Base-by-base conservation (phyloP, 148 eudicot species). In the Vaccinium corymbosum region DNA sequence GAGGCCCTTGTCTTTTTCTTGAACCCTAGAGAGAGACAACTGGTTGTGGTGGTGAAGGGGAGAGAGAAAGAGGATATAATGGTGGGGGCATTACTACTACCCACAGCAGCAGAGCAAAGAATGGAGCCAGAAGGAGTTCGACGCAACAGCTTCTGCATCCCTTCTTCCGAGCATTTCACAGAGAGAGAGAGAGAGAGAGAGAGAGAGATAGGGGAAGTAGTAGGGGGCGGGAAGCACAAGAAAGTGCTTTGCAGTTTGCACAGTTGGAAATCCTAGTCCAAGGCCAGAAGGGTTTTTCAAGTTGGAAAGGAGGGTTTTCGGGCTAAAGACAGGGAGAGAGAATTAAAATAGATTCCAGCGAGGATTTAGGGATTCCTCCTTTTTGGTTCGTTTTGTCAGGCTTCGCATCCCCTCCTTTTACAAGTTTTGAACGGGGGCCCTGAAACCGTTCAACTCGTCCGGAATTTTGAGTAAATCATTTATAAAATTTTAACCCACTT, bases 61-160 rank as follows among this genome's bases (percentile, higher is more conserved):
- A 85, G 56, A 78, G 85, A 83, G 85, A 81, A 66, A 78, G 84
- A 38, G 76, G 29, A 73, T 62, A 83, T 14, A 74, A 74, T 86
- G 83, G 72, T 74, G 85, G 77, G 2, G 9, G 22, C n/a, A 8
- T n/a, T 22, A 61, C 10, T 27, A 78, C 66, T 19, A 82, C 22
- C 42, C 57, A 79, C 79, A 2, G 42, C 14, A 50, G 70, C 27
- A 22, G 29, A 62, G 51, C 51, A 72, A 32, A 86, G 80, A 13
- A 84, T 68, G 80, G 88, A 82, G 50, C 78, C 55, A 5, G 91
- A 83, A 8, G 93, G 91, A 89, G 81, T 88, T 80, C 89, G 90
- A 76, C 91, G 89, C 48, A 94, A 80, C 59, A 94, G 81, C 84
- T 92, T 94, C 92, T 93, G 98, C 97, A 94, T 94, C 59, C 71